phyloP scores from a whole-genome alignment of 352 stramenopile genomes.

The Phytophthora pluvialis region DNA sequence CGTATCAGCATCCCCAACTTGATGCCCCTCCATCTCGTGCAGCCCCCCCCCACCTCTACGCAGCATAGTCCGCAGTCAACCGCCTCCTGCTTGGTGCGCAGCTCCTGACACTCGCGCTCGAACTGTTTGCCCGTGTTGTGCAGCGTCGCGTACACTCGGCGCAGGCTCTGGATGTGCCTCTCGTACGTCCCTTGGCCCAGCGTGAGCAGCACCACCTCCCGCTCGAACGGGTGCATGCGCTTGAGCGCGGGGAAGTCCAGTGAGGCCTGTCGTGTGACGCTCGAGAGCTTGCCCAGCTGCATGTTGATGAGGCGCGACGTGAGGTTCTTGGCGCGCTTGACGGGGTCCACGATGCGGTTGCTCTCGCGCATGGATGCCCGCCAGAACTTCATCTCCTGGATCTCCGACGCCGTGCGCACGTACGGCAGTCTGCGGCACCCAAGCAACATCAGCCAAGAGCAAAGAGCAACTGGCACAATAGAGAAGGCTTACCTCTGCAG shows the following conservation, averaged over 20 bases:
- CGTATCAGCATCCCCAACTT: background rate
- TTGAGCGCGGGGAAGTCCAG: slow-evolving; percentile 81
- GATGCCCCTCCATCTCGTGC: background rate
- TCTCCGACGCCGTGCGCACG: slow-evolving; percentile 80
- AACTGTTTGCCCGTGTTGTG: slow-evolving; percentile 81
- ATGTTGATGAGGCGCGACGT: slow-evolving; percentile 84
- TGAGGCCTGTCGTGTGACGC: slow-evolving; percentile 72
- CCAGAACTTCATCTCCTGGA: slow-evolving; percentile 91
- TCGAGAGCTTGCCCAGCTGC: slow-evolving; percentile 76
- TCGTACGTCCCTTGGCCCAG: slow-evolving; percentile 78
- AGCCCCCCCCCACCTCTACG: slow-evolving; percentile 52
- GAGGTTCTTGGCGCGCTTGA: slow-evolving; percentile 85
- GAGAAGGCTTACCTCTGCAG: slow-evolving; percentile 58
- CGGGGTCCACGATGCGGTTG: slow-evolving; percentile 77
- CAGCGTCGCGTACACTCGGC: slow-evolving; percentile 76
- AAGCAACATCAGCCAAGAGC: background rate
- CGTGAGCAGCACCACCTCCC: slow-evolving; percentile 83
- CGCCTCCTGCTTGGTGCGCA: slow-evolving; percentile 84
- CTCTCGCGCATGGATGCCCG: slow-evolving; percentile 70
- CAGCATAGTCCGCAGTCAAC: slow-evolving; percentile 76
- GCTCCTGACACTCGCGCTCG: slow-evolving; percentile 68
- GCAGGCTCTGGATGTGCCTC: slow-evolving; percentile 72
- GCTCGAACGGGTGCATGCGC: slow-evolving; percentile 83
- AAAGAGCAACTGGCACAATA: background rate
- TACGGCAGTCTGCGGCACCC: slow-evolving; percentile 63